A percentile compares a stretch with the other conserved stretches of the same genome.
Conservation (phyloP, 2,329 filamentous ascomycete species). For the Colletotrichum falcatum region DNA sequence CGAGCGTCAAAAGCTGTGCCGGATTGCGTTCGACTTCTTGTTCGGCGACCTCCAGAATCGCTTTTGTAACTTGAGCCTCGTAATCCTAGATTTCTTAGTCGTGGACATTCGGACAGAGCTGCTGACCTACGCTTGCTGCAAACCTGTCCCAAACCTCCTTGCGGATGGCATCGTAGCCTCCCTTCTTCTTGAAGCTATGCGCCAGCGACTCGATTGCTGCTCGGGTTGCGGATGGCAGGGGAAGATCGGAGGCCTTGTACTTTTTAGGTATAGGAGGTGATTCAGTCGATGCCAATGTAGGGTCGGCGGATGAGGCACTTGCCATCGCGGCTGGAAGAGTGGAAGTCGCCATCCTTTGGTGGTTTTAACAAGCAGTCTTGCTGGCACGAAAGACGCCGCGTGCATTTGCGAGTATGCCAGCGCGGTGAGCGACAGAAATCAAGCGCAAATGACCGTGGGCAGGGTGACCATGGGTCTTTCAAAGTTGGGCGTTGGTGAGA, state of each 20-base stretch:
- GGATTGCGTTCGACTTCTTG: constrained; percentile 82
- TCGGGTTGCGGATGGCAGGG: constrained; percentile 78
- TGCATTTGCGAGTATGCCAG: background rate
- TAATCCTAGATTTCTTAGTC: constrained; percentile 66
- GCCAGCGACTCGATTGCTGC: constrained; percentile 79
- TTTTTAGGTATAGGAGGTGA: constrained; percentile 52
- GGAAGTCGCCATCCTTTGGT: constrained; percentile 25
- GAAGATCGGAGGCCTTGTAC: constrained; percentile 80
- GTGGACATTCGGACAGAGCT: background rate
- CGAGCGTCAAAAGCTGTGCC: constrained; percentile 76
- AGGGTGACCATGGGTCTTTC: background rate
- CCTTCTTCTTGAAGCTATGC: constrained; percentile 89
- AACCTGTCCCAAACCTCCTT: constrained; percentile 84
- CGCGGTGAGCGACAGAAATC: background rate
- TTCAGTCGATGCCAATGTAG: constrained; percentile 4
- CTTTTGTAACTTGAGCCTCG: constrained; percentile 73
- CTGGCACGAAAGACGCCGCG: constrained; percentile 5
- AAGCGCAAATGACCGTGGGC: background rate
- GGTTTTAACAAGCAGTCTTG: background rate
- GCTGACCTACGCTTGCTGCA: constrained; percentile 70
- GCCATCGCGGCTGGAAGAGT: constrained; percentile 23
- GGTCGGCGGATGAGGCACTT: constrained; percentile 14
- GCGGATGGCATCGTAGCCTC: constrained; percentile 82
- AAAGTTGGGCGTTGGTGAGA: background rate
- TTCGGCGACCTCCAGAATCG: constrained; percentile 77